Evolutionary conservation across 768 basidiomycete genomes (phyloP), one percentile per base, ranked within the genome.

Genomic region (Mycena pura): DNA sequence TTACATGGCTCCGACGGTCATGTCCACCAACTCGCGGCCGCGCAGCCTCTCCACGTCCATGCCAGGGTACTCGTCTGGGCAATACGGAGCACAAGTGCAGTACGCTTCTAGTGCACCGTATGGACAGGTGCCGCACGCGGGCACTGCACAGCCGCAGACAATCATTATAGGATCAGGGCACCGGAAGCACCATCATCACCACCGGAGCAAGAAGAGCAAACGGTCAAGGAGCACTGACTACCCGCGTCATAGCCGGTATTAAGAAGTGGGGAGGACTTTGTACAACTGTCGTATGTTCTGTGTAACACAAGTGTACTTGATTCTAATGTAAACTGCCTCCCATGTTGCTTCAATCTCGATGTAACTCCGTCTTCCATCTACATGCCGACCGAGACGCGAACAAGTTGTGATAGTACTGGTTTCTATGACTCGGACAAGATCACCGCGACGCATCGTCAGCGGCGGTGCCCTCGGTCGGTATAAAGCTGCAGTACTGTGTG

Each of bases 1-100:
- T n/a, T n/a, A n/a, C n/a, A n/a, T n/a, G n/a, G n/a, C n/a, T n/a
- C n/a, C n/a, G n/a, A n/a, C n/a, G n/a, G n/a, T n/a, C 55, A 57
- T 43, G 68, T 64, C 38, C 72, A 70, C 28, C 63, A 69, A 40
- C n/a, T n/a, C n/a, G n/a, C n/a, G n/a, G n/a, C n/a, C n/a, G n/a
- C 72, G 77, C 52, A 78, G 73, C 49, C 66, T 69, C 22, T 79
- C 79, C 6, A 74, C 75, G 59, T 76, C 78, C 21, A 77, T 78
- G 43, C 66, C 74, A n/a, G n/a, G n/a, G 7, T 72, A 72, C 41
- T n/a, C n/a, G n/a, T n/a, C n/a, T n/a, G n/a, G n/a, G n/a, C n/a
- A n/a, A n/a, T n/a, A n/a, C n/a, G n/a, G n/a, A n/a, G 65, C 48
- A 9, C 61, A 57, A 15, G 38, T 31, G 4, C 62, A 63, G 24